Evolutionary conservation across 1,139 yeast species (phyloP), one percentile per base, ranked within the genome.

Genomic region (Zygoascus hellenicus): DNA sequence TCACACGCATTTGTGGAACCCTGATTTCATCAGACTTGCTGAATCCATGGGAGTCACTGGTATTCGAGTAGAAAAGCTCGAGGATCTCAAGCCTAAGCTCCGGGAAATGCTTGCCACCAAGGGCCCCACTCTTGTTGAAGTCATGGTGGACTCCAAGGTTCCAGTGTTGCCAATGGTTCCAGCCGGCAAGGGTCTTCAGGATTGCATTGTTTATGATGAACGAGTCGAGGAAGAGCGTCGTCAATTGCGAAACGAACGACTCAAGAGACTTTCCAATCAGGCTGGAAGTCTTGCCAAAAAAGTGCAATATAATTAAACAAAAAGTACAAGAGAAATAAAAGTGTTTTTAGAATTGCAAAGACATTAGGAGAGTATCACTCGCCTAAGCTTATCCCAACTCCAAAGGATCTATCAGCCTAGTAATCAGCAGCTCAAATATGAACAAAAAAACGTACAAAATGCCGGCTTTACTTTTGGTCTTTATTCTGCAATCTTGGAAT

Each of bases 131-230:
- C 76, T 92, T 63, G 70, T 90, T 63, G 98, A 92, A 72, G 97
- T 89, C 46, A 63, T 82, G 52, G 95, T 89, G 37, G 97, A 90
- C 70, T 83, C 83, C 78, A 92, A 92, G 76, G 97, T 92, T 44
- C 97, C 97, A 42, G 97, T 94, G 53, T 77, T 92, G 66, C 98
- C 98, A 50, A 90, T 92, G 95, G 98, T 92, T 47, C 96, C 98
- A 48, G 95, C 82, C 51, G 98, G 98, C 60, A 87, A 85, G 68
- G 96, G 86, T 54, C 76, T 92, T 61, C 94, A 92, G 64, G 97
- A 92, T 68, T 89, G 92, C 65, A 84, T 92, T 58, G 77, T 78
- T 44, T 90, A 82, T 69, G 96, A 89, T 65, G 81, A 87, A 47
- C 83, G 79, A 58, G 82, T 81, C 50, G 96, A 88, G 71, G 74